Conservation (phyloP, 768 basidiomycete genomes). For the Suillus placidus region DNA sequence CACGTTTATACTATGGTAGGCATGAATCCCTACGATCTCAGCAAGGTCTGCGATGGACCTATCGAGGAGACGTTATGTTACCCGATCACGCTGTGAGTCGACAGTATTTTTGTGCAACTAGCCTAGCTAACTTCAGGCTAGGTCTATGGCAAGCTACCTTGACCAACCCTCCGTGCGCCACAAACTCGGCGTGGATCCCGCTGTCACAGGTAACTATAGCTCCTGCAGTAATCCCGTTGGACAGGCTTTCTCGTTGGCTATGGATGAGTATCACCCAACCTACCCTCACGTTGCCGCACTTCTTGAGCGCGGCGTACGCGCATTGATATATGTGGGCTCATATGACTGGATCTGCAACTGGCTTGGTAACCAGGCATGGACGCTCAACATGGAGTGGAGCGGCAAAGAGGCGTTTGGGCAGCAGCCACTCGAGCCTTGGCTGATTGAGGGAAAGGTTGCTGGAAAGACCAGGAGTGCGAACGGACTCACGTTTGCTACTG, state of each 20-base stretch:
- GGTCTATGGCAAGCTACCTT: slow-evolving; percentile 64
- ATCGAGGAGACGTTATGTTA: slow-evolving; percentile 57
- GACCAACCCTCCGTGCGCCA: slow-evolving; percentile 54
- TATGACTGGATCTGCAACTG: slow-evolving; percentile 84
- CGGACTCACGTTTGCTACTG: slow-evolving; percentile 68
- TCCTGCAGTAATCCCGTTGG: slow-evolving; percentile 47
- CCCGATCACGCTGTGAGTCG: slow-evolving; percentile 47
- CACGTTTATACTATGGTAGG: slow-evolving; percentile 26
- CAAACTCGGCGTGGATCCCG: slow-evolving; percentile 64
- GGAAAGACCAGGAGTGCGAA: slow-evolving; percentile 58
- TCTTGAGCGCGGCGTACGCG: slow-evolving; percentile 73
- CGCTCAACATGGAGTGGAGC: slow-evolving; percentile 72
- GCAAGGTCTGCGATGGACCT: slow-evolving; percentile 55
- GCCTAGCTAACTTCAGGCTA: slow-evolving; percentile 25
- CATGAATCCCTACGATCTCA: slow-evolving; percentile 71
- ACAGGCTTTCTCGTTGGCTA: slow-evolving; percentile 45
- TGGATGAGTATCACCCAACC: slow-evolving; percentile 42
- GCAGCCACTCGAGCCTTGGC: slow-evolving; percentile 61
- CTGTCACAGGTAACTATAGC: slow-evolving; percentile 42
- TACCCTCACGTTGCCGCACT: slow-evolving; percentile 47
- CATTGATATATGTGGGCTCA: slow-evolving; percentile 75
- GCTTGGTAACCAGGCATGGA: slow-evolving; percentile 78
- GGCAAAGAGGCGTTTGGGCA: slow-evolving; percentile 54
- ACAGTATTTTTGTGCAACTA: not conserved
- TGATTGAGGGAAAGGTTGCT: slow-evolving; percentile 47